Base-by-base conservation (phyloP, 1,284 basidiomycete species). In the Waitea zeae region DNA sequence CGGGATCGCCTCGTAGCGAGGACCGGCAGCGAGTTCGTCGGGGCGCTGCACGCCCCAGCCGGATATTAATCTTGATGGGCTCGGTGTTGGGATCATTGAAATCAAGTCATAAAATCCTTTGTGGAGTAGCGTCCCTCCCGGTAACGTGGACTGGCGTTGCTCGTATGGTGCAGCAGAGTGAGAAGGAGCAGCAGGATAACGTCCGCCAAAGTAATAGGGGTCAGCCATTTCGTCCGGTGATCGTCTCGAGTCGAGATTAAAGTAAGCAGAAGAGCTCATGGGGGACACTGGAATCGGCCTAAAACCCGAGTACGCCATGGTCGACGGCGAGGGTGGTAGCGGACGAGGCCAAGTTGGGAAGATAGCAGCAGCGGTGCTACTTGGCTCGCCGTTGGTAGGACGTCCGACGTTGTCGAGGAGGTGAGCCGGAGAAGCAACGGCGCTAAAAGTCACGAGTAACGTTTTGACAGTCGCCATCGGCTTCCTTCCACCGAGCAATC, bases 51-150 rank as follows among this genome's bases (percentile, higher is more conserved):
- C 61, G 61, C 73, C 71, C 72, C 39, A 75, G 55, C 45, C n/a
- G n/a, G n/a, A n/a, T n/a, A n/a, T n/a, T n/a, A 78, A 55, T 38
- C 72, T 62, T 39, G 73, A 72, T 29, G 72, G 66, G 36, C 71
- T 71, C 45, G 71, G 69, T 2, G 70, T 75, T 34, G 75, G 75
- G 41, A 82, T 76, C 59, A 81, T 64, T n/a, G 80, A 62, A 26
- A 88, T 62, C 20, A 90, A 64, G 58, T 90, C 82, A 55, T 84
- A 83, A 60, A 89, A 90, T 5, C 84, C 86, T 41, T 77, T 75
- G 60, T 87, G 82, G 20, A 84, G 58, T 31, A 86, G 54, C 9
- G 80, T 78, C 14, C 76, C 79, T 6, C 62, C 67, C 33, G 68
- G 67, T 37, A 79, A 54, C 36, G 65, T 64, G 5, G 61, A 60